Conservation (phyloP, 73 alveolate genomes). For the Paraurostyla sp. region DNA sequence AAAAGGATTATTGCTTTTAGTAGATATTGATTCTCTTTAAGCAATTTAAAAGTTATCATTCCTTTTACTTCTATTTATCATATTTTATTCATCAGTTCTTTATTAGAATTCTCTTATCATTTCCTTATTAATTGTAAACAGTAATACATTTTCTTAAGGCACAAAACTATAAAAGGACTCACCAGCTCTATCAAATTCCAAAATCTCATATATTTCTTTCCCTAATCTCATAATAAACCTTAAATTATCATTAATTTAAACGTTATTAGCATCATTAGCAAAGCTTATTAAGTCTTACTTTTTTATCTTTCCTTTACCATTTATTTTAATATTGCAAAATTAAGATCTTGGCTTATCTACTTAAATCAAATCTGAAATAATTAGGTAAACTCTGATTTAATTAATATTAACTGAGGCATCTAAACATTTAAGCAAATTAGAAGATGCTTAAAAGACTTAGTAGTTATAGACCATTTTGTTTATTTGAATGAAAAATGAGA, state of each 20-base stretch:
- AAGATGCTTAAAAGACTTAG: neutral
- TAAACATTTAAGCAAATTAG: neutral
- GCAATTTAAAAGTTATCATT: too few species aligned
- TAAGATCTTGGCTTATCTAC: neutral
- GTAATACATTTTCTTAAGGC: neutral
- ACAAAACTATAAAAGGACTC: neutral
- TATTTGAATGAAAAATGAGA: neutral
- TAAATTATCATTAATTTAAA: neutral
- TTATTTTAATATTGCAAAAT: neutral
- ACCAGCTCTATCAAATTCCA: neutral
- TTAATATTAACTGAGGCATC: neutral
- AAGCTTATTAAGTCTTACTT: neutral
- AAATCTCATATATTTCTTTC: neutral
- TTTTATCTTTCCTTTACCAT: neutral
- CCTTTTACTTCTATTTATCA: too few species aligned
- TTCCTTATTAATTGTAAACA: neutral
- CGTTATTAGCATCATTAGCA: neutral
- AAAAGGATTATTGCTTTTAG: too few species aligned
- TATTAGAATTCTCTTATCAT: neutral
- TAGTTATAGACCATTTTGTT: neutral
- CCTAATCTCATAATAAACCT: conserved; percentile 4
- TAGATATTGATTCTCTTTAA: too few species aligned
- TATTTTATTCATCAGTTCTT: neutral
- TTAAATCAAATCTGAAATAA: neutral
- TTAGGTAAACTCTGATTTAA: neutral